These are phyloP conservation scores for Penicillium fimorum DNA, from an alignment of 495 filamentous ascomycete genomes.

Conservation along the genomic window DNA sequence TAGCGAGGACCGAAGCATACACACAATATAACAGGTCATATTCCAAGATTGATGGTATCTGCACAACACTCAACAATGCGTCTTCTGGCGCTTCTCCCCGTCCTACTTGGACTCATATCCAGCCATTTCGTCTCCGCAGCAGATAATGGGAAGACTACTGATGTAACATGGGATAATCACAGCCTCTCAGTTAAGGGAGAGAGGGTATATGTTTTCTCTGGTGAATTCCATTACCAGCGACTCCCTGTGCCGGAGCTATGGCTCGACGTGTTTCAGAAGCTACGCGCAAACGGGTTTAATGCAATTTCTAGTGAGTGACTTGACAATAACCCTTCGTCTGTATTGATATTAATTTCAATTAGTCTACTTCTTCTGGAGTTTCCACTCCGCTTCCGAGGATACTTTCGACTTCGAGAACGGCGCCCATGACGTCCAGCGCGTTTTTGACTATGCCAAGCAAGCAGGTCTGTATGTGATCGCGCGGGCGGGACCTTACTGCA, in stretches of 20 bases:
- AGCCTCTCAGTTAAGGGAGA: conserved; percentile 57
- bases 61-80: conserved; percentile 16
- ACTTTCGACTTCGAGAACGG: conserved; percentile 56
- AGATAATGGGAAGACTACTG: conserved; percentile 28
- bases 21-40: background rate
- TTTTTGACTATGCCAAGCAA: conserved; percentile 57
- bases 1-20: conserved; percentile 26
- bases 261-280: conserved; percentile 62
- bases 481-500: conserved; percentile 59
- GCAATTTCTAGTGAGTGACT: conserved; percentile 37
- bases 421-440: conserved; percentile 50
- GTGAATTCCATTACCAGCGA: conserved; percentile 59
- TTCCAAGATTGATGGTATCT: background rate
- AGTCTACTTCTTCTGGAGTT: conserved; percentile 59
- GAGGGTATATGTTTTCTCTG: conserved; percentile 55
- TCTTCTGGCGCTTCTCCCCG: conserved; percentile 15
- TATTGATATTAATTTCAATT: background rate
- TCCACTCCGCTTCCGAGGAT: conserved; percentile 49
- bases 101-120: conserved; percentile 31
- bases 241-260: conserved; percentile 59
- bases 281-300: conserved; percentile 58
- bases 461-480: conserved; percentile 58
- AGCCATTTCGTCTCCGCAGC: conserved; percentile 39
- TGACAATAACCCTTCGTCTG: background rate
- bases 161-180: conserved; percentile 54